Evolutionary conservation across 2,329 filamentous ascomycete genomes (phyloP), one percentile per base, ranked within the genome.

Genomic region (Pseudogymnoascus sp.): DNA sequence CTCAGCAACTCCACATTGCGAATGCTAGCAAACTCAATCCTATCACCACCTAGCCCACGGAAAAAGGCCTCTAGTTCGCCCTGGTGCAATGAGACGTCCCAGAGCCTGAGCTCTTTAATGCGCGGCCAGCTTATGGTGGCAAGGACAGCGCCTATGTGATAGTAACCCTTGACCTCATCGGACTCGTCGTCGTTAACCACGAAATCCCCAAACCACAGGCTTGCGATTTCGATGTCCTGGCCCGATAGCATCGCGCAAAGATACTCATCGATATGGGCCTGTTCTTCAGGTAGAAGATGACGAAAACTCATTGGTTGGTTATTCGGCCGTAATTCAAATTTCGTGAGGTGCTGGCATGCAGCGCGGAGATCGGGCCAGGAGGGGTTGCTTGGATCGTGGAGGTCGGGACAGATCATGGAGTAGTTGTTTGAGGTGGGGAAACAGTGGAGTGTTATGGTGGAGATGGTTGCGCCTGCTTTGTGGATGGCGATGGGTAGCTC

Each of bases 401-500:
- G 29, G 29, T 26, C 16, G 3, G 60, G 60, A 6, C 36, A 5
- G 2, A 61, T 3, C 60, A 21, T 26, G 31, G 60, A 1, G 36
- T 61, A 61, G 16, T 40, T 61, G 6, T 37, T 39, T 40, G 29
- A 5, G 14, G 29, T n/a, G n/a, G 60, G 60, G 34, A 40, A 26
- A 18, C 31, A 21, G 42, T n/a, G 4, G 60, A 42, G 8, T 3
- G 26, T 14, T 42, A 61, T 39, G 4, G 5, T 18, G 16, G 5
- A 4, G 18, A 42, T n/a, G 34, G 11, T 14, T 5, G 18, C 16
- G 3, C 60, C 60, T 11, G 60, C n/a, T 40, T 40, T 39, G 36
- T 61, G 14, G 60, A 61, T 61, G 60, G 60, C 60, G 4, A 40
- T 61, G 16, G 60, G 60, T 14, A 61, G 18, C 60, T 29, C 60